Percentiles rank a stretch among this genome's conserved stretches.
phyloP scores from a whole-genome alignment of 2,329 filamentous ascomycete genomes.

The Metarhizium sp. region DNA sequence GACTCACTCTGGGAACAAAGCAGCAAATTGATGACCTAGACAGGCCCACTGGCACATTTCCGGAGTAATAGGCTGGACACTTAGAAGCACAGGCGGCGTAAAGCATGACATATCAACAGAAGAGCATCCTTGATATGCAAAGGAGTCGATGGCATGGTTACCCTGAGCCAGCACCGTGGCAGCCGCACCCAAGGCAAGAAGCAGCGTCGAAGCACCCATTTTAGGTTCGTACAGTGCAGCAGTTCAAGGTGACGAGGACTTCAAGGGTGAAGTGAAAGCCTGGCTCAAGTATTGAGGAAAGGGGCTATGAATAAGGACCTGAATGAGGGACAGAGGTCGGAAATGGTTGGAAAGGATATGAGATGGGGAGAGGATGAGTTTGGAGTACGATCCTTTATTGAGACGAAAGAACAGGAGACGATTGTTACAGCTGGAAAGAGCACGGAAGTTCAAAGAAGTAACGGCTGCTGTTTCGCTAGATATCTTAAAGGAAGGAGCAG shows the following conservation, averaged over 20 bases:
- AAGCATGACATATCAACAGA: conserved; percentile 18
- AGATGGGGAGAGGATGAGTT: neutral
- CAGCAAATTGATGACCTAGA: conserved; percentile 18
- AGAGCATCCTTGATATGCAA: conserved; percentile 18
- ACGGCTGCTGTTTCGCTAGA: neutral
- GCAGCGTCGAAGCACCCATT: conserved; percentile 15
- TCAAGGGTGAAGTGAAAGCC: neutral
- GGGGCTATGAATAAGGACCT: conserved; percentile 4
- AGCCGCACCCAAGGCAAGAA: conserved; percentile 13
- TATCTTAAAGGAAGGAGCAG: conserved; percentile 2
- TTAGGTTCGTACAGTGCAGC: conserved; percentile 5
- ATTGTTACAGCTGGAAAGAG: neutral
- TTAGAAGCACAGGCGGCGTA: conserved; percentile 13
- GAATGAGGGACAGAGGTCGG: conserved; percentile 5
- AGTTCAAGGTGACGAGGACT: neutral
- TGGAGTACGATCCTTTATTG: neutral
- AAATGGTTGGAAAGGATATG: conserved; percentile 5
- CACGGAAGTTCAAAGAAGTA: neutral
- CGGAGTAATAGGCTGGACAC: conserved; percentile 13
- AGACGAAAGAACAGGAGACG: neutral
- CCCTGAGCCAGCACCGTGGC: conserved; percentile 11
- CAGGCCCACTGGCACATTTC: conserved; percentile 20
- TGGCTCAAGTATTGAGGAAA: conserved; percentile 3
- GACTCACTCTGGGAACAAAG: conserved; percentile 22
- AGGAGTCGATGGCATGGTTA: conserved; percentile 13